Conservation (phyloP, 2,329 filamentous ascomycete species). For the Pseudocercospora eumusae region DNA sequence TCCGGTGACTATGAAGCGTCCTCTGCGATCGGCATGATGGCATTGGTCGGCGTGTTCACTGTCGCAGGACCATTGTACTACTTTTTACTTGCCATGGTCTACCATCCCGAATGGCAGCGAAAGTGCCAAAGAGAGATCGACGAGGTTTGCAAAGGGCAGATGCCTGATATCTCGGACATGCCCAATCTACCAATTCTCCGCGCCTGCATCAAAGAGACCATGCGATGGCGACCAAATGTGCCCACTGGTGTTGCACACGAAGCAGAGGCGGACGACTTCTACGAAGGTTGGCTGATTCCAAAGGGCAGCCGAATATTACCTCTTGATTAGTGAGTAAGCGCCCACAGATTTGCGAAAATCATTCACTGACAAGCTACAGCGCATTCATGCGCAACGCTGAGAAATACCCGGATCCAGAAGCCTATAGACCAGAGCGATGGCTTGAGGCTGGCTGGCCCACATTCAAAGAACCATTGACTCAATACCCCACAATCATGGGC, state of each 20-base stretch:
- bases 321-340: constrained; percentile 51
- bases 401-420: constrained; percentile 48
- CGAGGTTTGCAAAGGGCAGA: constrained; percentile 29
- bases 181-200: constrained; percentile 41
- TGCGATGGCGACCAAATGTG: constrained; percentile 48
- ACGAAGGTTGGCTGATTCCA: constrained; percentile 24
- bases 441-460: constrained; percentile 58
- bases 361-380: constrained; percentile 40
- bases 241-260: constrained; percentile 59
- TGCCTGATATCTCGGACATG: constrained; percentile 35
- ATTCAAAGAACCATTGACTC: constrained; percentile 64
- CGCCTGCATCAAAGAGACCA: constrained; percentile 45
- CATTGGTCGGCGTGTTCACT: constrained; percentile 41
- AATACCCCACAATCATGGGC: constrained; percentile 63
- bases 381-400: constrained; percentile 60
- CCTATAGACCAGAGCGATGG: constrained; percentile 25
- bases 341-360: background rate
- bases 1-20: constrained; percentile 42
- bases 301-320: constrained; percentile 56
- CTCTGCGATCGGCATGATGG: constrained; percentile 41
- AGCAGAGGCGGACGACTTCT: constrained; percentile 45
- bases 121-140: constrained; percentile 41
- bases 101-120: constrained; percentile 52
- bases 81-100: constrained; percentile 47
- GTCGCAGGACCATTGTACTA: constrained; percentile 36